Base-by-base conservation (phyloP, 768 basidiomycete genomes). In the Pleurotus salmoneostramineus region DNA sequence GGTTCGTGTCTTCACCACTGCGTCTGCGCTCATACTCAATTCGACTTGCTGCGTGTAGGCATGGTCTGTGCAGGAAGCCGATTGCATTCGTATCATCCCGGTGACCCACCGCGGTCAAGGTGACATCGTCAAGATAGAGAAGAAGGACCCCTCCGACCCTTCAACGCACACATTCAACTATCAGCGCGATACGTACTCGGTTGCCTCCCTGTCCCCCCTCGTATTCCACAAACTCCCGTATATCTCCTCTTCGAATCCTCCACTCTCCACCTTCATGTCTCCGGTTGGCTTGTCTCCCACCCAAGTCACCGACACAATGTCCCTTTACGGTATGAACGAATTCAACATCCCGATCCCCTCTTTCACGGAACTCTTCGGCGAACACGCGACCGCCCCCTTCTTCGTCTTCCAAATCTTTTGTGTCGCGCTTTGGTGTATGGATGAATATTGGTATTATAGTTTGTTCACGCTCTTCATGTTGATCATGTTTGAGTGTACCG, bases 351-450 rank as follows among this genome's bases (percentile, higher is more conserved):
- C 97, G 2, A 91, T 99, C 43, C 97, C 97, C 5, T 90, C 91
- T 1, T 99, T 99, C 68, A 80, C 82, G 7, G 91, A 94, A 62
- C 83, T 99, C 36, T 98, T 99, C 63, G 80, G 77, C 21, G 97
- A 99, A 75, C 97, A 99, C 67, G 95, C 96, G 1, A 95, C 95
- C 4, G 97, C 97, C 0, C 97, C 97, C 0, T 99, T 99, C 82
- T 99, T 99, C 72, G 97, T 99, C 31, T 99, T 99, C 74, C 97
- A 99, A 73, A 74, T 98, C 14, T 98, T 99, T 74, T 98, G 97
- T 62, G 97, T 98, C 1, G 94, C 92, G 0, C 77, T 99, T 7
- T 99, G 97, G 97, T 93, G 91, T 68, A 72, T 99, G 65, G 97
- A 99, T 65, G 97, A 98, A 69, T 99, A 98, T 71, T 98, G 95